phyloP scores from a whole-genome alignment of 768 basidiomycete species.

The Mrakia blollopis region DNA sequence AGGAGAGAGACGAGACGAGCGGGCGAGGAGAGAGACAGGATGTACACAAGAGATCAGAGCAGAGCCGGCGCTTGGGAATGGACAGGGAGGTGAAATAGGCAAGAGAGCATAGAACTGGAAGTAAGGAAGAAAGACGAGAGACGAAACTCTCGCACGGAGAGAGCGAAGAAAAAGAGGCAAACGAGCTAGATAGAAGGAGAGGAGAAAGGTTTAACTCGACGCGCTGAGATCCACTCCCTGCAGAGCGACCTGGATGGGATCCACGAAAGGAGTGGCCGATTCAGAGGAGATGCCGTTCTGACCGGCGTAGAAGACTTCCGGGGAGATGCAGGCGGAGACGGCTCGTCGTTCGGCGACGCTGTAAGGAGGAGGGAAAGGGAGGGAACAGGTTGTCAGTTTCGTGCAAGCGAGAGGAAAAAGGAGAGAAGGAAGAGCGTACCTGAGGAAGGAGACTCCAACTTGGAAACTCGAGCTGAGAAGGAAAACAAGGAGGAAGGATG shows the following conservation, averaged over 20 bases:
- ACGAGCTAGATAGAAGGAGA: too few relatives aligned
- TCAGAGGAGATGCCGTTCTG: background rate
- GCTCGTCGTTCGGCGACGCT: slow-evolving; percentile 79
- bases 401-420: background rate
- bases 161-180: background rate
- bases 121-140: background rate
- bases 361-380: background rate
- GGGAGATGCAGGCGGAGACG: slow-evolving; percentile 87
- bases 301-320: slow-evolving; percentile 72
- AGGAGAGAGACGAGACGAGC: too few relatives aligned
- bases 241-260: slow-evolving; percentile 26
- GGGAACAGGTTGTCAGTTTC: background rate
- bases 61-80: background rate
- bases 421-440: slow-evolving; percentile 46
- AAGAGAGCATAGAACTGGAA: too few relatives aligned
- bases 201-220: background rate
- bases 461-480: slow-evolving; percentile 47
- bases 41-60: slow-evolving; percentile 1
- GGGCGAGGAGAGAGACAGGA: background rate
- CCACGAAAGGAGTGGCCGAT: slow-evolving; percentile 22
- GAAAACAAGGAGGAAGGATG: background rate
- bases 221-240: slow-evolving; percentile 6
- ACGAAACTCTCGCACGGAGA: background rate
- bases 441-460: slow-evolving; percentile 90
- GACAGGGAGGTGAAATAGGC: background rate